Evolutionary conservation across 805 yeast species (phyloP).

Genomic region (Cyberlindnera xylosilytica): DNA sequence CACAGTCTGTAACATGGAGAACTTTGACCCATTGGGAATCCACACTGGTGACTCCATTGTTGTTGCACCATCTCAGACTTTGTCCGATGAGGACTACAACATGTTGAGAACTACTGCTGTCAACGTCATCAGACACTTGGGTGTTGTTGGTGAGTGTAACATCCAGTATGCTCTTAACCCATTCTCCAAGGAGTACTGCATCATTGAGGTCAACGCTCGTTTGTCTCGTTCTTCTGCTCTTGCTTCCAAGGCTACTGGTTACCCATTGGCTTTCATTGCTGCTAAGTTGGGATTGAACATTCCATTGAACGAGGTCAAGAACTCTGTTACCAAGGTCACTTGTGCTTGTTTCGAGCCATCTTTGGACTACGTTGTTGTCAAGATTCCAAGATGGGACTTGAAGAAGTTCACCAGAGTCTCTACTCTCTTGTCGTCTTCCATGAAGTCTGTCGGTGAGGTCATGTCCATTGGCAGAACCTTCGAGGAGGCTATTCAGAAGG

Average conservation of each 20-base stretch:
- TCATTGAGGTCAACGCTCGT: slow-evolving; percentile 96
- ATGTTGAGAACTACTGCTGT: slow-evolving; percentile 98
- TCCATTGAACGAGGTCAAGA: slow-evolving; percentile 91
- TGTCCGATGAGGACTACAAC: slow-evolving; percentile 95
- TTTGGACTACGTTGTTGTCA: slow-evolving; percentile 92
- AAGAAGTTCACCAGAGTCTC: slow-evolving; percentile 93
- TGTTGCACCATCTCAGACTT: slow-evolving; percentile 97
- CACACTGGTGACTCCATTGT: slow-evolving; percentile 99
- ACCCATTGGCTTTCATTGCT: slow-evolving; percentile 97
- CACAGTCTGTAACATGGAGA: slow-evolving; percentile 99
- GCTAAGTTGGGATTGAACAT: slow-evolving; percentile 95
- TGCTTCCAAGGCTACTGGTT: slow-evolving; percentile 98
- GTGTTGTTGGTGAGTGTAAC: slow-evolving; percentile 99
- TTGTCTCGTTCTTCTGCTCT: slow-evolving; percentile 95
- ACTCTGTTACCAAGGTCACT: slow-evolving; percentile 94
- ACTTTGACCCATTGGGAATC: slow-evolving; percentile 96
- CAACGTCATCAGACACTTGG: slow-evolving; percentile 94
- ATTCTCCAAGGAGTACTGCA: slow-evolving; percentile 91
- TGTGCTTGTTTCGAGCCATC: slow-evolving; percentile 97
- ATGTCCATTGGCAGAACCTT: slow-evolving; percentile 98
- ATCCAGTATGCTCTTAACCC: slow-evolving; percentile 97
- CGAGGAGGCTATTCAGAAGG: slow-evolving; percentile 97
- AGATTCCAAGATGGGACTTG: slow-evolving; percentile 98
- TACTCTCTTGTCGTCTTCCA: slow-evolving; percentile 89
- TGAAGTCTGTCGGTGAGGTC: slow-evolving; percentile 99